Base-by-base conservation (phyloP, 2,329 filamentous ascomycete species). In the Aspergillus sp. region DNA sequence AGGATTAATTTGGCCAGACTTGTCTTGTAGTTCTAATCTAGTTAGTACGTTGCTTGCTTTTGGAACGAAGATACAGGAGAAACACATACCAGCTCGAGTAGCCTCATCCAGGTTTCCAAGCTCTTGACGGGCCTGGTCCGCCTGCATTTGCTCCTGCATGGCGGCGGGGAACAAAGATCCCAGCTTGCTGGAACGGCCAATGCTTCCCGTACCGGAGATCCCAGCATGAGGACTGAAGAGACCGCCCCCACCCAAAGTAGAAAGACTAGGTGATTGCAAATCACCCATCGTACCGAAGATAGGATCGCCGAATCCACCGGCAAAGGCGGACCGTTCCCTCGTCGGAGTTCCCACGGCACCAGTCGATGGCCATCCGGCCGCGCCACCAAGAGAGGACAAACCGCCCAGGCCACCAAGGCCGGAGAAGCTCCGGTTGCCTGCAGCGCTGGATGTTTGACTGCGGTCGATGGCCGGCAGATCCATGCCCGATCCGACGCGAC, bases 121-220 rank as follows among this genome's bases (percentile, higher is more conserved):
- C 41, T 87, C 86, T 11, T 93, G 88, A 26, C 85, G 81, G 3
- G 75, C 74, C 32, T 76, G 69, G 10, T 79, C 76, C 40, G 72
- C 70, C 54, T 91, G 88, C 87, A 95, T 92, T 69, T 95, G 90
- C 33, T 91, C 89, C 73, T 96, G 92, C 88, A 95, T 92, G 4
- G 88, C 86, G 1, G 85, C 76, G 8, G 93, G 92, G 65, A 99
- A 96, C 20, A 99, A 77, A 1, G 90, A 92, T 2, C 89, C 88
- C 36, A 96, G 79, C 71, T 92, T 95, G 76, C 89, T 94, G 4
- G 84, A 81, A 35, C 90, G 85, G 30, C 89, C 84, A 43, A 89
- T 82, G 47, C 87, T 87, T 47, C 86, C 86, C 6, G 84, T 78
- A 19, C 79, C 74, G 41, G 79, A 76, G 35, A 82, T 76, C 5